These are phyloP conservation scores for Stagonosporopsis chrysanthemi DNA, from an alignment of 2,329 filamentous ascomycete genomes.

Conservation along the genomic window DNA sequence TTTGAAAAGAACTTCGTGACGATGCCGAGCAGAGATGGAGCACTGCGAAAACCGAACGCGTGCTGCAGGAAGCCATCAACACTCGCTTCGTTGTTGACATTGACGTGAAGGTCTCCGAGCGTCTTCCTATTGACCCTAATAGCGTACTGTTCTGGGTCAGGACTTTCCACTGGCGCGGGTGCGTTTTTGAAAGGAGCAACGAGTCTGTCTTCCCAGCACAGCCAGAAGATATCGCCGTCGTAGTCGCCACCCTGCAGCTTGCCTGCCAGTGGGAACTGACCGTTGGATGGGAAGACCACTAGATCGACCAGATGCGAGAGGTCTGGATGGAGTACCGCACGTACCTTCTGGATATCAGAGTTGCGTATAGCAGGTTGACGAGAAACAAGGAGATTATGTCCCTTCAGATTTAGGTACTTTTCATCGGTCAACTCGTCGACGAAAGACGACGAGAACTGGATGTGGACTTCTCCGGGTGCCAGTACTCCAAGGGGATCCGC, in stretches of 20 bases:
- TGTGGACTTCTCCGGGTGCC: constrained; percentile 70
- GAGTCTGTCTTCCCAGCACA: constrained; percentile 74
- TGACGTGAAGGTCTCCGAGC: constrained; percentile 55
- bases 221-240: constrained; percentile 79
- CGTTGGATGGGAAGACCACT: constrained; percentile 75
- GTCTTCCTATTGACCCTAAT: constrained; percentile 59
- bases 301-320: constrained; percentile 77
- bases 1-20: constrained; percentile 65
- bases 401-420: constrained; percentile 62
- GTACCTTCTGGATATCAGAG: constrained; percentile 73
- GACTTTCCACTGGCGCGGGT: constrained; percentile 54
- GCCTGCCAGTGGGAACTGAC: constrained; percentile 68
- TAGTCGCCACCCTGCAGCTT: constrained; percentile 82
- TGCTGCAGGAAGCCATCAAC: constrained; percentile 59
- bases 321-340: constrained; percentile 61
- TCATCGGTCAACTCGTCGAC: constrained; percentile 61
- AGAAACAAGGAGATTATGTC: constrained; percentile 70
- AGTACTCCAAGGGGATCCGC: constrained; percentile 70
- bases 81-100: constrained; percentile 28
- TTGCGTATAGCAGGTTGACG: constrained; percentile 73
- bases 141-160: constrained; percentile 59
- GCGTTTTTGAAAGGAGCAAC: constrained; percentile 73
- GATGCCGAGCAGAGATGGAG: constrained; percentile 65
- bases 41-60: constrained; percentile 66
- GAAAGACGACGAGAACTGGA: constrained; percentile 72